Evolutionary conservation across 176 grass and related monocot species (phyloP), one percentile per base, ranked within the genome.

Genomic region (Luzula sylvatica): DNA sequence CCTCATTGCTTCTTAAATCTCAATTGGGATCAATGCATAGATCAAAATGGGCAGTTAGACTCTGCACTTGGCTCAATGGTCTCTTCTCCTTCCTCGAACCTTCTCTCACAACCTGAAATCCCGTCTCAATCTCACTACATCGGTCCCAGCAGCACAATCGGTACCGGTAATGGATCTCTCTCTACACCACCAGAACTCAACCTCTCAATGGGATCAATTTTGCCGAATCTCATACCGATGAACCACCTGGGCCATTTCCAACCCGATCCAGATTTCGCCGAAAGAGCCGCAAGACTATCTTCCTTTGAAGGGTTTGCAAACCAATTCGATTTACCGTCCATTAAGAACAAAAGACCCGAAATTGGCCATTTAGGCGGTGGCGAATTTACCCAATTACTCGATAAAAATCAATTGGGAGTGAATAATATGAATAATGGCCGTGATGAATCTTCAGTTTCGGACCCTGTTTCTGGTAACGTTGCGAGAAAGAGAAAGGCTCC

Each of bases 1-100:
- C 69, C 72, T 50, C 65, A 68, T 43, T 69, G 82, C 69, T 87
- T 92, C 72, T 72, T 87, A 50, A 87, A 92, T 79, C 69, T 92
- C 46, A 99, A 99, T 68, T 92, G 86, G 93, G 78, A 88, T 45
- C 82, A 77, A 41, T 79, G 85, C 51, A 74, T 92, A 63, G 86
- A 78, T 57, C 74, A 62, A 12, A 73, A 41, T 16, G 62, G 76
- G 29, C 76, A 58, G 38, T 59, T 81, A 27, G 68, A 80, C 66
- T 74, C 78, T 51, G 57, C 47, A 18, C 67, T 83, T 12, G 66
- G 57, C 48, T 90, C 86, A 44, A 80, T 83, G 74, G 79, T 74
- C 24, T 72, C 87, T 47, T 79, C 87, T 9, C 65, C 78, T 29
- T 26, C 88, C 13, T 73, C 88, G 21, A 78, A 71, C 72, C 71